Conservation (phyloP, 169 alveolate genomes). For the Cyclospora cayetanensis region DNA sequence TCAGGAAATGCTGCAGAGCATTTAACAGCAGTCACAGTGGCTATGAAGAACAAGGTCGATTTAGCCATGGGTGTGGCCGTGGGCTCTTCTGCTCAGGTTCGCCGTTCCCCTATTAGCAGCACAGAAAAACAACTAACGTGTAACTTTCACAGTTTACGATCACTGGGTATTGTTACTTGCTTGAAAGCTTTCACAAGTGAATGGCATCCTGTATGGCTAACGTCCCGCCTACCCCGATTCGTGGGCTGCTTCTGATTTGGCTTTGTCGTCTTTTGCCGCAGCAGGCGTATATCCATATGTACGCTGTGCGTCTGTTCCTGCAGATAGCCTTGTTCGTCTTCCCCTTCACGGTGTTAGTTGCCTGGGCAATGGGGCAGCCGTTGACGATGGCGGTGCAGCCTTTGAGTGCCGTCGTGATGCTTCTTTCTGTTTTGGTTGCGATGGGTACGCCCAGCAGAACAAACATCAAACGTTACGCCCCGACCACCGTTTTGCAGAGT, state of each 20-base stretch:
- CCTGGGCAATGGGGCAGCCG: constrained; percentile 88
- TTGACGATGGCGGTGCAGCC: constrained; percentile 86
- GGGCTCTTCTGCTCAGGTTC: constrained; percentile 88
- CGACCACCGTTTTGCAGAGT: too few species aligned
- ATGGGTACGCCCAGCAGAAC: constrained; percentile 51
- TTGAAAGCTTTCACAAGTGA: too few species aligned
- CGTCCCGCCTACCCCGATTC: too few species aligned
- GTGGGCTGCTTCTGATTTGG: too few species aligned
- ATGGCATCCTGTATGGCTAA: too few species aligned
- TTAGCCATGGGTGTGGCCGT: constrained; percentile 91
- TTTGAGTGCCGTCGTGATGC: constrained; percentile 81
- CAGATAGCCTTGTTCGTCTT: constrained; percentile 78
- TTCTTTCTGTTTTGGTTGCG: constrained; percentile 80
- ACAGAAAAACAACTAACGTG: too few species aligned
- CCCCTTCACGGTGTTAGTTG: constrained; percentile 88
- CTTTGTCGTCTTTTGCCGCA: background rate
- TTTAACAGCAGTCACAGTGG: constrained; percentile 86
- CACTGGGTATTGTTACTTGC: too few species aligned
- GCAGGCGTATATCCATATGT: background rate
- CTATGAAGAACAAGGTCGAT: constrained; percentile 88
- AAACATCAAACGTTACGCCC: background rate
- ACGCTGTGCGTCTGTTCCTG: background rate
- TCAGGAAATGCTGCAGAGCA: constrained; percentile 86
- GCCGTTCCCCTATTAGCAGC: too few species aligned
- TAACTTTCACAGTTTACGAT: too few species aligned